A percentile compares a stretch with the other conserved stretches of the same genome.
Conservation (phyloP, 345 rosid genomes). For the Bruguiera gymnorhiza region DNA sequence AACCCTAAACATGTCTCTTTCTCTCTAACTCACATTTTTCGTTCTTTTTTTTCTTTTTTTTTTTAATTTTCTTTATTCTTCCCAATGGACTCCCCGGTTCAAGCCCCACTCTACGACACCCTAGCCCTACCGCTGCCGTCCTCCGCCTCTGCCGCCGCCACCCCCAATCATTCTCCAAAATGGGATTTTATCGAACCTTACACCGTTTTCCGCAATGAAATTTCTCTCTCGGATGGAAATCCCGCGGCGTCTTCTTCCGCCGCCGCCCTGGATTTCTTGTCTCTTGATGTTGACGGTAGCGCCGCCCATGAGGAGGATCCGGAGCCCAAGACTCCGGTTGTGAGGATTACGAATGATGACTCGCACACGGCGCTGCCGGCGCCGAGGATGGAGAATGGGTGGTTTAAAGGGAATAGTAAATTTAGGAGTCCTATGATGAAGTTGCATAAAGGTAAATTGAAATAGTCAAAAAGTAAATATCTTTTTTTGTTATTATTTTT, state of each 20-base stretch:
- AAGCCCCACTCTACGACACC: too few relatives aligned
- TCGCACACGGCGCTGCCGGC: constrained; percentile 4
- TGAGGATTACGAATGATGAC: neutral
- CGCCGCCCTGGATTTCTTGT: constrained; percentile 59
- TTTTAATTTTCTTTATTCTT: too few relatives aligned
- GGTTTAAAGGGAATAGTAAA: constrained; percentile 68
- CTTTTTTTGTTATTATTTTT: neutral
- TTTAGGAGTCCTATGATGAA: constrained; percentile 88
- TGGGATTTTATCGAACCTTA: constrained; percentile 36
- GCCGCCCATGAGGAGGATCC: constrained; percentile 16
- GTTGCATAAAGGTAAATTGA: constrained; percentile 69
- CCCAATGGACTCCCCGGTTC: too few relatives aligned
- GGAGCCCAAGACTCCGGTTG: constrained; percentile 21
- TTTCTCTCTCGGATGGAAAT: constrained; percentile 38
- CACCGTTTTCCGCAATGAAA: constrained; percentile 70
- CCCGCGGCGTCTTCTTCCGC: constrained; percentile 22
- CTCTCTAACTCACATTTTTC: too few relatives aligned
- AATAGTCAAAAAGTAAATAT: neutral
- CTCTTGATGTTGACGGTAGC: constrained; percentile 46
- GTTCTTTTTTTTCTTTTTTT: too few relatives aligned
- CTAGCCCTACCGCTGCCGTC: too few relatives aligned
- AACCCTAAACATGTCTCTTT: too few relatives aligned
- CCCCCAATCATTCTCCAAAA: constrained; percentile 28
- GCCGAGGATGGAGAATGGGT: constrained; percentile 51
- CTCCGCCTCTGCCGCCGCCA: too few relatives aligned